A percentile compares a stretch with the other conserved stretches of the same genome.
phyloP scores from a whole-genome alignment of 129 eudicot species.

The Artemisia argyi region DNA sequence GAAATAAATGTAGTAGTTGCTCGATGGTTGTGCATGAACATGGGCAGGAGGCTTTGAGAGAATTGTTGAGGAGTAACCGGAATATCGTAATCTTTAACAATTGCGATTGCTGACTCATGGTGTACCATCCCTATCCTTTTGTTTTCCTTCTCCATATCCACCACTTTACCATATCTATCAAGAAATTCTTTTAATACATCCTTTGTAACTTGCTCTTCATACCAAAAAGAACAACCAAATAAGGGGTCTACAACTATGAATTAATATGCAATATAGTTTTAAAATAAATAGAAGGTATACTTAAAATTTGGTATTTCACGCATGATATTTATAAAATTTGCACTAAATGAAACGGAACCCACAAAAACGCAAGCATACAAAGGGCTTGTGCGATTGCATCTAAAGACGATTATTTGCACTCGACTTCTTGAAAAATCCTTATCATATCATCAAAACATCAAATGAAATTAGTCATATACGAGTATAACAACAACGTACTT shows the following conservation, averaged over 20 bases:
- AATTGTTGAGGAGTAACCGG: slow-evolving; percentile 73
- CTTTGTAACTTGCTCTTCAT: slow-evolving; percentile 54
- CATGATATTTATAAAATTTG: background rate
- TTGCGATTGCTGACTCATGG: slow-evolving; percentile 50
- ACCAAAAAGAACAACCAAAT: background rate
- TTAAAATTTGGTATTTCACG: too few relatives aligned
- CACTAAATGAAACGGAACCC: too few relatives aligned
- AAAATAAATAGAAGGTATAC: background rate
- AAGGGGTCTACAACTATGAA: background rate
- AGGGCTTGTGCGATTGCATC: too few relatives aligned
- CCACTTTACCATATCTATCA: slow-evolving; percentile 69
- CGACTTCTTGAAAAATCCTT: too few relatives aligned
- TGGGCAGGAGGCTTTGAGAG: slow-evolving; percentile 49
- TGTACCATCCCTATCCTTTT: slow-evolving; percentile 65
- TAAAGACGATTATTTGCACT: too few relatives aligned
- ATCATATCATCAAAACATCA: too few relatives aligned
- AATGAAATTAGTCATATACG: too few relatives aligned
- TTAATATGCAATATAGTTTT: background rate
- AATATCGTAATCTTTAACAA: slow-evolving; percentile 67
- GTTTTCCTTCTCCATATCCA: slow-evolving; percentile 69
- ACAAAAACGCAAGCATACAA: too few relatives aligned
- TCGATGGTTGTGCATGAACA: too few relatives aligned
- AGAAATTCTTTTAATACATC: slow-evolving; percentile 57
- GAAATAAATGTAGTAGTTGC: too few relatives aligned
- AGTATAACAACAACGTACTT: too few relatives aligned